phyloP scores from a whole-genome alignment of 139 green algal species.

The Edaphochlamys debaryana region DNA sequence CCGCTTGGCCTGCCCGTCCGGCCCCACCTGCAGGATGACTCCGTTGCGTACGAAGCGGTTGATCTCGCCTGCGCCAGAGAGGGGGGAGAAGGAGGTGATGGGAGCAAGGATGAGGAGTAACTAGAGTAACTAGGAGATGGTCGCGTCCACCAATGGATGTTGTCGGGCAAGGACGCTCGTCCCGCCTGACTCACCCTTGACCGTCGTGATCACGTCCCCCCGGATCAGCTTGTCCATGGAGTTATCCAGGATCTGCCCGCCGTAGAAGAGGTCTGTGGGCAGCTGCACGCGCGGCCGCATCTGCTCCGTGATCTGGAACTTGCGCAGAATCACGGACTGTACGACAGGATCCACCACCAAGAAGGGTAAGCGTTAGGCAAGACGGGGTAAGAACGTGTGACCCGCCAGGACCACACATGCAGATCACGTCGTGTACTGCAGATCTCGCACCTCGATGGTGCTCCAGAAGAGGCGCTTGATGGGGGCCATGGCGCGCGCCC shows the following conservation, averaged over 20 bases:
- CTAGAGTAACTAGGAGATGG: too few relatives aligned
- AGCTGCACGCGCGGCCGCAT: constrained; percentile 25
- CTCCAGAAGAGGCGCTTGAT: constrained; percentile 35
- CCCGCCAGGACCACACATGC: too few relatives aligned
- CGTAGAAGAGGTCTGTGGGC: constrained; percentile 45
- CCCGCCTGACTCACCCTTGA: constrained; percentile 19
- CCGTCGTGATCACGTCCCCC: neutral
- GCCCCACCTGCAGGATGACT: constrained; percentile 31
- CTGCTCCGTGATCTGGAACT: constrained; percentile 33
- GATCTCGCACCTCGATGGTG: constrained; percentile 18
- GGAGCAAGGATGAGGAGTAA: too few relatives aligned
- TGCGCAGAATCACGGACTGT: constrained; percentile 18
- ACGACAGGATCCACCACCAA: too few relatives aligned
- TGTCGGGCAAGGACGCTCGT: too few relatives aligned
- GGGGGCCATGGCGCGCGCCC: neutral
- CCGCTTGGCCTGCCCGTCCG: neutral
- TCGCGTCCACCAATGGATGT: too few relatives aligned
- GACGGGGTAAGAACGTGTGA: too few relatives aligned
- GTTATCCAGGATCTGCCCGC: constrained; percentile 48
- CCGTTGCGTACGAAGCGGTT: constrained; percentile 33
- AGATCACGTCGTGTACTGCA: too few relatives aligned
- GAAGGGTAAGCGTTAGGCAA: too few relatives aligned
- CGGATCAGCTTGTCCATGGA: constrained; percentile 36
- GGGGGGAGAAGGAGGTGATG: neutral
- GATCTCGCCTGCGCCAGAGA: constrained; percentile 36